phyloP scores from a whole-genome alignment of 148 eudicot species.

The Vaccinium macrocarpon region DNA sequence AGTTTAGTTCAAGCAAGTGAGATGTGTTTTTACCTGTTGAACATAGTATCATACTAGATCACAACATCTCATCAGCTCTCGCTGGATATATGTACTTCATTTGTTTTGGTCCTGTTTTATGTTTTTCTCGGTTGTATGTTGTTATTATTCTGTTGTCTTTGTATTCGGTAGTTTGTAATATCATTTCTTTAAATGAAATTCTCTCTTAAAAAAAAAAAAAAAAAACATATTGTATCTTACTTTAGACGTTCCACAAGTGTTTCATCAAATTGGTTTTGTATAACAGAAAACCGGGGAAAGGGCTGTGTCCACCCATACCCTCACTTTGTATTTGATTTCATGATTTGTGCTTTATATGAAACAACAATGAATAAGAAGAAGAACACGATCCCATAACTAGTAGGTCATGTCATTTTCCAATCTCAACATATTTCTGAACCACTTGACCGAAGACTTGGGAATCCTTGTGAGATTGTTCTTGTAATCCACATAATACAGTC shows the following conservation, averaged over 20 bases:
- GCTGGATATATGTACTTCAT: too few relatives aligned
- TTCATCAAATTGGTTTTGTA: background rate
- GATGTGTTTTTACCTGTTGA: background rate
- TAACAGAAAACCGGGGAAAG: background rate
- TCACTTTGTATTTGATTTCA: background rate
- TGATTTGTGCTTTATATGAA: background rate
- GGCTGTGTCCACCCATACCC: background rate
- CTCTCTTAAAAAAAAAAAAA: too few relatives aligned
- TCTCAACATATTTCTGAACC: slow-evolving; percentile 68
- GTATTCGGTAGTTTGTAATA: too few relatives aligned
- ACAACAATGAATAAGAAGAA: background rate
- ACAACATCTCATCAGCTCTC: too few relatives aligned
- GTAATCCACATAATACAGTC: slow-evolving; percentile 88
- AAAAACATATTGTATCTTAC: too few relatives aligned
- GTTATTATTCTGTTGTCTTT: too few relatives aligned
- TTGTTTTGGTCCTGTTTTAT: too few relatives aligned
- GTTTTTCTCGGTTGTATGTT: too few relatives aligned
- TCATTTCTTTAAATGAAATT: too few relatives aligned
- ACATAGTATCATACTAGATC: background rate
- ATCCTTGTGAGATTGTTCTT: slow-evolving; percentile 85
- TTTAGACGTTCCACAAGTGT: background rate
- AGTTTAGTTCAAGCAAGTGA: background rate
- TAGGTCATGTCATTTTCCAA: slow-evolving; percentile 20
- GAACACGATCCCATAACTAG: background rate
- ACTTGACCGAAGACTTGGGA: slow-evolving; percentile 75